These are phyloP conservation scores for Trichomonascaceae sp. DNA, from an alignment of 1,139 yeast species.

Conservation along the genomic window DNA sequence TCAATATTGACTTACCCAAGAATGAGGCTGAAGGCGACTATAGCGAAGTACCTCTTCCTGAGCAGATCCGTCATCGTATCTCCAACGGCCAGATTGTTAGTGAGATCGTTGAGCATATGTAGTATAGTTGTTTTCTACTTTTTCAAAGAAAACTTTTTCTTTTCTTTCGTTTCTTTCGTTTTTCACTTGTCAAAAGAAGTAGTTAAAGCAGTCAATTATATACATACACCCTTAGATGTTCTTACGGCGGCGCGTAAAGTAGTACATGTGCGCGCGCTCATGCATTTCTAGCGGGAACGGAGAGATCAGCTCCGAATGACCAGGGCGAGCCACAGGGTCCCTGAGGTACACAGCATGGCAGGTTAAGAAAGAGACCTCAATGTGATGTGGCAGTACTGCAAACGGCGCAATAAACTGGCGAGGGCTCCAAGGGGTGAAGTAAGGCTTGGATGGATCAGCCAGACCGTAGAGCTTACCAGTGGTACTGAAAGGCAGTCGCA, in stretches of 20 bases:
- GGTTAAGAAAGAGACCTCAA: constrained; percentile 78
- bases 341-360: constrained; percentile 93
- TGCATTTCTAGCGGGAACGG: constrained; percentile 79
- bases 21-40: constrained; percentile 48
- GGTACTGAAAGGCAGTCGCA: constrained; percentile 28
- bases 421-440: constrained; percentile 95
- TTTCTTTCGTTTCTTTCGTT: background rate
- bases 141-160: background rate
- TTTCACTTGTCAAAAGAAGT: too few species aligned
- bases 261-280: constrained; percentile 93
- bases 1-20: constrained; percentile 67
- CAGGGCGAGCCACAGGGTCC: constrained; percentile 96
- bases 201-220: constrained; percentile 2
- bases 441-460: constrained; percentile 59
- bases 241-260: constrained; percentile 45
- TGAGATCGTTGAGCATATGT: constrained; percentile 30
- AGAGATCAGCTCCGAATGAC: constrained; percentile 87
- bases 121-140: background rate
- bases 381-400: constrained; percentile 82
- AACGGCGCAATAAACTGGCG: constrained; percentile 88
- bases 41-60: constrained; percentile 72
- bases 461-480: constrained; percentile 56
- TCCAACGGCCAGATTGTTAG: constrained; percentile 31
- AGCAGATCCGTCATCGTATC: constrained; percentile 63
- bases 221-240: constrained; percentile 7